phyloP scores from a whole-genome alignment of 164 flowering plant species.

The Amborella trichopoda region DNA sequence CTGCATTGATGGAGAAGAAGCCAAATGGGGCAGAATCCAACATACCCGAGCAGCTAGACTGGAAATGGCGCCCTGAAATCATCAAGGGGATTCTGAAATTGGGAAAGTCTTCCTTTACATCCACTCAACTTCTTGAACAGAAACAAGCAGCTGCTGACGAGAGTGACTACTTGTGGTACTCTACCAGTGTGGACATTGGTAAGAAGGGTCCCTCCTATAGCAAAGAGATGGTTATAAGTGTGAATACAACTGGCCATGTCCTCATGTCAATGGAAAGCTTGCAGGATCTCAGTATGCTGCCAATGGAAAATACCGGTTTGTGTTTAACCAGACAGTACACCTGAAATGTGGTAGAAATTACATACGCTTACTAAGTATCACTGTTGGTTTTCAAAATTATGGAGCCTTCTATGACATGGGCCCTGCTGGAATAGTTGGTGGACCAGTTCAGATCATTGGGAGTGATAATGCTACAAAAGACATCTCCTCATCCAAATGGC shows the following conservation, averaged over 20 bases:
- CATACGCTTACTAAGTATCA: constrained; percentile 43
- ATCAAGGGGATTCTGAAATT: constrained; percentile 6
- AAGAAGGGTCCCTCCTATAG: constrained; percentile 20
- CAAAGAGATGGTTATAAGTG: constrained; percentile 22
- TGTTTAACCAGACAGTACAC: constrained; percentile 21
- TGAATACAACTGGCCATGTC: constrained; percentile 43
- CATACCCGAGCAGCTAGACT: constrained; percentile 17
- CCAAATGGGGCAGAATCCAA: constrained; percentile 19
- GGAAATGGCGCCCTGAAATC: constrained; percentile 51
- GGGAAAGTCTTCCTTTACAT: too few relatives aligned
- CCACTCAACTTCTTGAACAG: constrained; percentile 57
- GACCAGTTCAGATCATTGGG: constrained; percentile 36
- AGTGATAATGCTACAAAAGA: constrained; percentile 28
- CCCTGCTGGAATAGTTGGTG: constrained; percentile 25
- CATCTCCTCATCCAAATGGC: constrained; percentile 39
- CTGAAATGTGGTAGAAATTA: constrained; percentile 27
- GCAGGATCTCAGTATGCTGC: constrained; percentile 34
- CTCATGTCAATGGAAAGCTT: constrained; percentile 34
- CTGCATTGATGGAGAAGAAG: constrained; percentile 30
- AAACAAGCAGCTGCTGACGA: constrained; percentile 26
- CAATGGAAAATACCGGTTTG: constrained; percentile 3
- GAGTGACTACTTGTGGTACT: constrained; percentile 77
- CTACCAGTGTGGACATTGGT: constrained; percentile 31
- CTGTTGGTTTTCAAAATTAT: constrained; percentile 52
- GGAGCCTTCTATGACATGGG: constrained; percentile 28